phyloP scores from a whole-genome alignment of 1,139 yeast species.

The Diutina sp. region DNA sequence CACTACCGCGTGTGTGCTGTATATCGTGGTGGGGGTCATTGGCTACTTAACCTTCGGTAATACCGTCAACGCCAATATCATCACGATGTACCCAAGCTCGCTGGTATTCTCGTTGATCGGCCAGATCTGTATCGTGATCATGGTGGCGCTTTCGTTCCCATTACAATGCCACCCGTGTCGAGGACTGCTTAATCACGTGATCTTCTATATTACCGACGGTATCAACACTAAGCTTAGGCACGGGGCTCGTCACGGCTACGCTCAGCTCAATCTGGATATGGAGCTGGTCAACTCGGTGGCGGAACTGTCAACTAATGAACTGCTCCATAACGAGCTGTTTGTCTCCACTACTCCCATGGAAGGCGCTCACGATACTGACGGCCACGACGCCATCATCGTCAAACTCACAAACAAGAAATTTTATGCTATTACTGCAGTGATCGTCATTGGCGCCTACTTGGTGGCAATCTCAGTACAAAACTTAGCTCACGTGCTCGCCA shows the following conservation, averaged over 20 bases:
- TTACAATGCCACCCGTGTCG: slow-evolving; percentile 73
- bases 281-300: slow-evolving; percentile 7
- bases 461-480: slow-evolving; percentile 73
- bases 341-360: slow-evolving; percentile 36
- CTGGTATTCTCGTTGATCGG: slow-evolving; percentile 53
- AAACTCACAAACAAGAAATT: slow-evolving; percentile 42
- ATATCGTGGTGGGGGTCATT: slow-evolving; percentile 59
- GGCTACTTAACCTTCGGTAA: slow-evolving; percentile 87
- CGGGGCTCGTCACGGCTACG: slow-evolving; percentile 7
- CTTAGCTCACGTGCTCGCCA: slow-evolving; percentile 74
- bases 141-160: slow-evolving; percentile 62
- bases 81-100: slow-evolving; percentile 52
- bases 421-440: slow-evolving; percentile 49
- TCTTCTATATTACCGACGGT: slow-evolving; percentile 35
- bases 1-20: slow-evolving; percentile 47
- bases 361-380: slow-evolving; percentile 37
- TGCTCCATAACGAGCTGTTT: slow-evolving; percentile 16
- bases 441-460: slow-evolving; percentile 50
- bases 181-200: slow-evolving; percentile 56
- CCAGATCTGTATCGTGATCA: slow-evolving; percentile 53
- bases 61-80: slow-evolving; percentile 53
- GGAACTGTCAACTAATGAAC: slow-evolving; percentile 8
- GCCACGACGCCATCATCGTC: slow-evolving; percentile 37
- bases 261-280: slow-evolving; percentile 3
- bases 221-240: slow-evolving; percentile 6